Evolutionary conservation across 2,329 filamentous ascomycete genomes (phyloP), one percentile per base, ranked within the genome.

Genomic region (Apiospora aurea): DNA sequence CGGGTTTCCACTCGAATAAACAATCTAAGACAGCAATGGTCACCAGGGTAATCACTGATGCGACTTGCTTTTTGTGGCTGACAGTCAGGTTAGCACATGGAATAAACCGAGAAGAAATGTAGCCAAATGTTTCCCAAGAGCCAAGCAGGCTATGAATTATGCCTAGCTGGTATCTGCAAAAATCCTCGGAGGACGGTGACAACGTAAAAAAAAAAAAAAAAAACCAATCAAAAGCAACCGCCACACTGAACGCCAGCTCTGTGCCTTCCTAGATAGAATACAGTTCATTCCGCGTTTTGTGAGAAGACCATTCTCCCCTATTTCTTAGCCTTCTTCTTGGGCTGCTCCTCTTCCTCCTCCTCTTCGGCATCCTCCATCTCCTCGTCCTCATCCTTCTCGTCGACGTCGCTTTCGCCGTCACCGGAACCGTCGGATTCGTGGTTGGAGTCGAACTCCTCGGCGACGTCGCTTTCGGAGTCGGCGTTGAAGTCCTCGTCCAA

Each of bases 401-500:
- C 84, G 69, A 87, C 87, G 75, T 88, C 91, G 72, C 89, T 91
- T 78, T 92, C 92, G 61, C 89, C 92, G 76, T 89, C 92, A 71
- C 87, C 91, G 24, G 88, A 91, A 16, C 93, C 94, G 69, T 91
- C 93, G 80, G 94, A 97, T 80, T 97, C 94, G 80, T 98, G 96
- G 66, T 90, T 92, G 70, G 93, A 96, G 82, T 99, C 96, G 77
- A 91, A 99, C 81, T 99, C 97, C 83, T 99, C 96, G 0, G 96
- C 96, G 2, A 98, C 95, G 76, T 99, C 96, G 70, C 93, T 97
- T 75, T 99, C 96, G 18, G 93, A 95, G 74, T 97, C 94, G 7
- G 93, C 94, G 77, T 93, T 90, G 87, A 99, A 99, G 84, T 99
- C 96, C 81, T 99, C 96, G 78, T 99, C 96, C 11, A 95, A 91